Conservation (phyloP, 1,139 yeast genomes). For the Pichia sp. region DNA sequence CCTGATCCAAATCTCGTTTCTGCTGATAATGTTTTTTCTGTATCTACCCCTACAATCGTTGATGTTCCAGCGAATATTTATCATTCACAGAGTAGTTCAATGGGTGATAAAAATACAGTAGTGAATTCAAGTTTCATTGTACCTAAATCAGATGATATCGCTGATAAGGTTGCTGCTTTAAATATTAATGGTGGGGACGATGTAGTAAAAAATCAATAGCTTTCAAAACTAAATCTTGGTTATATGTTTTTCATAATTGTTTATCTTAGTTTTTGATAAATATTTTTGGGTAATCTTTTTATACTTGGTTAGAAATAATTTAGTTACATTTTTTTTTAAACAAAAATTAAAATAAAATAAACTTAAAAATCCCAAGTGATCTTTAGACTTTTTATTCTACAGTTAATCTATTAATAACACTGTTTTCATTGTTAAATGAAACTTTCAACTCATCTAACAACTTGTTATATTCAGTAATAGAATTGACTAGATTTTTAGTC, state of each 20-base stretch:
- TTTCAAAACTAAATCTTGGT: too few relatives aligned
- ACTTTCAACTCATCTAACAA: background rate
- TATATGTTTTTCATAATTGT: too few relatives aligned
- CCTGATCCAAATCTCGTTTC: background rate
- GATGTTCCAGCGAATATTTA: constrained; percentile 16
- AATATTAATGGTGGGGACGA: background rate
- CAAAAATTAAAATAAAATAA: too few relatives aligned
- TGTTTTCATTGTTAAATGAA: constrained; percentile 4
- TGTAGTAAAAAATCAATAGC: too few relatives aligned
- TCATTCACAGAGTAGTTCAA: constrained; percentile 2
- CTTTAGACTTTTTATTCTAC: background rate
- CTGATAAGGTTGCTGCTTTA: background rate
- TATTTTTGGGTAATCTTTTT: background rate
- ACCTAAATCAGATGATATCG: background rate
- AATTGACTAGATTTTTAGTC: background rate
- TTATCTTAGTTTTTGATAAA: background rate
- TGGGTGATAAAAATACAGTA: background rate
- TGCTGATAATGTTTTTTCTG: background rate
- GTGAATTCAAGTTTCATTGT: background rate
- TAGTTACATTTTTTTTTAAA: background rate
- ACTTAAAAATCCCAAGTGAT: too few relatives aligned
- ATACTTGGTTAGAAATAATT: too few relatives aligned
- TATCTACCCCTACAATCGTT: constrained; percentile 10
- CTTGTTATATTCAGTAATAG: background rate
- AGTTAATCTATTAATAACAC: constrained; percentile 9